Conservation (phyloP, 192 early-diverging fungal genomes). For the Rhizoclosmatium sp. region DNA sequence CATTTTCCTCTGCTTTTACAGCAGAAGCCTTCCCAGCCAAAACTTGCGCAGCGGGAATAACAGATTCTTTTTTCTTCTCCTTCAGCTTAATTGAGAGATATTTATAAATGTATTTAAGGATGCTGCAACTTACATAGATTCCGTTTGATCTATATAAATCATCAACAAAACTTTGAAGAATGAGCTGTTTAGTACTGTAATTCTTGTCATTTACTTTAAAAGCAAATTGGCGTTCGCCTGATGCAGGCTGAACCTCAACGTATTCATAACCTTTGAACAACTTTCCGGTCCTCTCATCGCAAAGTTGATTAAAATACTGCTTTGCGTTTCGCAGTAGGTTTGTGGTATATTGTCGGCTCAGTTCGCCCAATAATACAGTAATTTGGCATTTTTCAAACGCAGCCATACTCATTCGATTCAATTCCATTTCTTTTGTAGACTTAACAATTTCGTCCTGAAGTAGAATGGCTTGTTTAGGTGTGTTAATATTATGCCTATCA, state of each 20-base stretch:
- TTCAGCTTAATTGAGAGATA: background rate
- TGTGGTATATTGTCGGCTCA: conserved; percentile 52
- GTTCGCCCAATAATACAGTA: conserved; percentile 53
- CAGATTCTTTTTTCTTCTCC: conserved; percentile 11
- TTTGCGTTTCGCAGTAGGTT: conserved; percentile 45
- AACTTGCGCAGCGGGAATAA: background rate
- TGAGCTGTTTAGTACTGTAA: conserved; percentile 51
- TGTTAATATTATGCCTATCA: too few species aligned
- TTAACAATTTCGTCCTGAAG: conserved; percentile 55
- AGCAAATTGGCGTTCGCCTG: conserved; percentile 47
- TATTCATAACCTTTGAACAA: conserved; percentile 57
- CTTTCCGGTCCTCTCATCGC: conserved; percentile 60
- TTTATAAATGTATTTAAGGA: background rate
- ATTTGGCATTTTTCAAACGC: conserved; percentile 61
- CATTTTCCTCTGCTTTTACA: conserved; percentile 30
- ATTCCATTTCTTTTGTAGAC: conserved; percentile 54
- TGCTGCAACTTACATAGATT: conserved; percentile 37
- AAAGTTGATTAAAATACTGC: conserved; percentile 47
- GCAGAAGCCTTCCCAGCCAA: background rate
- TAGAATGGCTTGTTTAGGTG: conserved; percentile 35
- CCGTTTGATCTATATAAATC: conserved; percentile 54
- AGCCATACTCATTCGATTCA: conserved; percentile 56
- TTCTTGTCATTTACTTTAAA: conserved; percentile 57
- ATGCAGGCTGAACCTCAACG: conserved; percentile 44
- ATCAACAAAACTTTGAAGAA: conserved; percentile 55